phyloP scores from a whole-genome alignment of 768 basidiomycete genomes.

The Fomitopsis serialis region DNA sequence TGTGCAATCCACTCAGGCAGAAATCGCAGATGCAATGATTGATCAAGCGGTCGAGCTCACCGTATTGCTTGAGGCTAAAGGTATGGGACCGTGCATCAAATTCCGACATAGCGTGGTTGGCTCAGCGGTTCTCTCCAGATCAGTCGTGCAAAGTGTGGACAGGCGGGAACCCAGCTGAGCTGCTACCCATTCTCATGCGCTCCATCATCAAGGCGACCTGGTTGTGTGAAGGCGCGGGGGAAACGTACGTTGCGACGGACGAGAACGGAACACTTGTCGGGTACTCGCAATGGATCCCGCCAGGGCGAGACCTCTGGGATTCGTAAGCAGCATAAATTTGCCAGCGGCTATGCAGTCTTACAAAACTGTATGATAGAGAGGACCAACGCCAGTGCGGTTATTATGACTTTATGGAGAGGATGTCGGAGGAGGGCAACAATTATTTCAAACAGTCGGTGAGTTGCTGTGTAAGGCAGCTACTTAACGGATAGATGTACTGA shows the following conservation, averaged over 20 bases:
- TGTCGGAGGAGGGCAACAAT: constrained; percentile 12
- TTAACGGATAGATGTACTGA: too few species aligned
- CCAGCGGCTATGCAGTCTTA: too few species aligned
- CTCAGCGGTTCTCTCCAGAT: too few species aligned
- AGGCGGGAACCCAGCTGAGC: background rate
- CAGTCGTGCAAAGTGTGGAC: too few species aligned
- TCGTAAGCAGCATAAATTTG: too few species aligned
- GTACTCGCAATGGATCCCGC: constrained; percentile 7
- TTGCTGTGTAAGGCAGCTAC: background rate
- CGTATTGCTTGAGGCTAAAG: background rate
- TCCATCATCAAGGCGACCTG: background rate
- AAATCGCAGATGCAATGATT: background rate
- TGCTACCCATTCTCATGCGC: background rate
- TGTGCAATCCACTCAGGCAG: too few species aligned
- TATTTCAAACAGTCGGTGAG: constrained; percentile 12
- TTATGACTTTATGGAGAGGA: constrained; percentile 8
- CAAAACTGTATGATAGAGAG: constrained; percentile 1
- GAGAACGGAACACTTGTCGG: constrained; percentile 12
- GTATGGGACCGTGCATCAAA: too few species aligned
- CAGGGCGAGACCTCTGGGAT: constrained; percentile 3
- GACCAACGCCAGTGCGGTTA: constrained; percentile 1
- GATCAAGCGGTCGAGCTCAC: background rate
- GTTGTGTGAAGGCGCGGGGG: too few species aligned
- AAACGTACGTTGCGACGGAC: constrained; percentile 7
- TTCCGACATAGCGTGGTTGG: too few species aligned